Evolutionary conservation across 2,329 filamentous ascomycete species (phyloP).

Genomic region (Coniochaeta ligniaria): DNA sequence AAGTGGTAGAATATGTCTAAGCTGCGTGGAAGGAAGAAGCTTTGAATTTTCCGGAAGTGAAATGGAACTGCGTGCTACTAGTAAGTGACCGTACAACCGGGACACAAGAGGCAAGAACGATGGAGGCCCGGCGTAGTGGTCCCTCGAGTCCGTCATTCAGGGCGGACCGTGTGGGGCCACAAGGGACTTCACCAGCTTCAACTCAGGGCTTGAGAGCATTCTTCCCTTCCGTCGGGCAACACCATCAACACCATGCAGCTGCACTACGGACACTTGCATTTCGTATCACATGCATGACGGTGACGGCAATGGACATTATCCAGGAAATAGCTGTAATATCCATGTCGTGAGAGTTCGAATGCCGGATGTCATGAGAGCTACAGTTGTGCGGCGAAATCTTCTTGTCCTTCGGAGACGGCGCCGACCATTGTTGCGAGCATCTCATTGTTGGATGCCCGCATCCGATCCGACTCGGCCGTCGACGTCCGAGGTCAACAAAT

Average conservation of each 20-base stretch:
- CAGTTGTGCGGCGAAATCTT: not conserved
- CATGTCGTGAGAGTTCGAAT: too few species aligned
- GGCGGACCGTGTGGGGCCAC: not conserved
- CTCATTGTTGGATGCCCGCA: not conserved
- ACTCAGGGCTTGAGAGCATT: not conserved
- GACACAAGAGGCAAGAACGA: not conserved
- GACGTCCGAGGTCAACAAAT: not conserved
- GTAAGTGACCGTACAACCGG: not conserved
- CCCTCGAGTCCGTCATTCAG: not conserved
- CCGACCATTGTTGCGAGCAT: not conserved
- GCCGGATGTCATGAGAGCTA: not conserved
- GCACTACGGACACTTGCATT: not conserved
- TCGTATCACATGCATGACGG: not conserved
- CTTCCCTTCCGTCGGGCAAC: not conserved
- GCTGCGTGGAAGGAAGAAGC: not conserved
- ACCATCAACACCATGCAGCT: not conserved
- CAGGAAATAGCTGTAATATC: not conserved
- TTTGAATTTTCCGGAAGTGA: not conserved
- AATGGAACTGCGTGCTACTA: not conserved
- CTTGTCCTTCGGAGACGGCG: too few species aligned
- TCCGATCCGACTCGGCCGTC: not conserved
- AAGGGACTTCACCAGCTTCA: not conserved
- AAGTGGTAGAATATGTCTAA: not conserved
- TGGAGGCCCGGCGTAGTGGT: not conserved
- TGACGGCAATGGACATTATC: not conserved